Base-by-base conservation (phyloP, 2,329 filamentous ascomycete genomes). In the Monilinia polystroma region DNA sequence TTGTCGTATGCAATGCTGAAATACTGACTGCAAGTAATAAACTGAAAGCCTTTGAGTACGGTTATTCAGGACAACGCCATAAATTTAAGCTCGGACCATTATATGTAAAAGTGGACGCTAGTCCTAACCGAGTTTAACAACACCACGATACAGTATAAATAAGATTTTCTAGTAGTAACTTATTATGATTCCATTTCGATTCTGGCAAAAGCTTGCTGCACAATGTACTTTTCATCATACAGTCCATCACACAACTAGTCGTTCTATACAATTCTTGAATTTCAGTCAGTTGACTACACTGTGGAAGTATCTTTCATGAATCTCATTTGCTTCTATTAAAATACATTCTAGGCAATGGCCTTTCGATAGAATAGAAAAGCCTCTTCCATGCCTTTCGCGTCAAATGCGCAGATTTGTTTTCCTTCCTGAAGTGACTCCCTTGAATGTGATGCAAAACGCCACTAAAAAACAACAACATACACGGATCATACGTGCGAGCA, bases 281-380 rank as follows among this genome's bases (percentile, higher is more conserved):
- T 45, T 45, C 8, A 26, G 53, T 38, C 20, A 41, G 26, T n/a
- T 52, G 43, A 43, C n/a, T 59, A 16, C 29, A 41, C 54, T 26
- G 41, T 59, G 54, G 53, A 47, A 62, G 29, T 47, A 51, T 38
- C n/a, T 66, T 32, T 53, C 55, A 52, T 45, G 64, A 55, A 60
- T 66, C 69, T 68, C 56, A 66, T 68, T 69, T 53, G 63, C 56
- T 66, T 67, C 73, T 76, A 75, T 68, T 76, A 76, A 62, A 75
- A 64, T 76, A 76, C 72, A 75, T 70, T 75, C 74, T 75, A 75
- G 69, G 64, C 72, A 64, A 58, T 64, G 64, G 51, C 53, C 62
- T 41, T 60, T 60, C n/a, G 58, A 51, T 62, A 62, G n/a, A 62
- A 51, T 68, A 68, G 59, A 32, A 41, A 63, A 51, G 35, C 26